phyloP scores from a whole-genome alignment of 2,329 filamentous ascomycete species.

The Fusarium annulatum region DNA sequence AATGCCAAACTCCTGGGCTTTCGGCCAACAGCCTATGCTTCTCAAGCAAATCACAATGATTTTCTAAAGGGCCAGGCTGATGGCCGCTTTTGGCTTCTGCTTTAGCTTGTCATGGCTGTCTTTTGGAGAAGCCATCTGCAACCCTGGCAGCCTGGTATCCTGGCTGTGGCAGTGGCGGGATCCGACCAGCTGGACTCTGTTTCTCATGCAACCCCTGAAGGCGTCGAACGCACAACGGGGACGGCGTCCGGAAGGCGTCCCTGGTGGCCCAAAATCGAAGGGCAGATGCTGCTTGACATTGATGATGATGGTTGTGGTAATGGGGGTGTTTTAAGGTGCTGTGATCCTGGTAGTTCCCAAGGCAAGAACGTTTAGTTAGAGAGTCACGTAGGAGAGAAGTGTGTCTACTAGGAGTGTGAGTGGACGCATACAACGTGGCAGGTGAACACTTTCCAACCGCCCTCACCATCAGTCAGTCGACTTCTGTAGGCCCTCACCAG shows the following conservation, averaged over 20 bases:
- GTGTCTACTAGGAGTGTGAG: slow-evolving; percentile 13
- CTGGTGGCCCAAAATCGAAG: slow-evolving; percentile 19
- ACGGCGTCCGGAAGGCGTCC: slow-evolving; percentile 41
- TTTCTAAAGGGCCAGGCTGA: slow-evolving; percentile 19
- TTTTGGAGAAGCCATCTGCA: slow-evolving; percentile 29
- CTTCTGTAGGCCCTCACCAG: background rate
- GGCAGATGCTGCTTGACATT: slow-evolving; percentile 34
- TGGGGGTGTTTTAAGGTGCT: background rate
- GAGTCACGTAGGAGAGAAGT: background rate
- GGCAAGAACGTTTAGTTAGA: slow-evolving; percentile 4
- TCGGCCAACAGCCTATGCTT: slow-evolving; percentile 1
- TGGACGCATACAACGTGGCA: slow-evolving; percentile 34
- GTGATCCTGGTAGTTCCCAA: background rate
- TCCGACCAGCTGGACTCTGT: slow-evolving; percentile 41
- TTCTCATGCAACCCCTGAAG: slow-evolving; percentile 38
- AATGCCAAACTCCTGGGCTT: slow-evolving; percentile 24
- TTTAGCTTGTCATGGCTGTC: slow-evolving; percentile 27
- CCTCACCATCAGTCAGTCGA: background rate
- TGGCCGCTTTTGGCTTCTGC: slow-evolving; percentile 30
- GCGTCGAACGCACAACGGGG: slow-evolving; percentile 41
- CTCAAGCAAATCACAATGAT: slow-evolving; percentile 9
- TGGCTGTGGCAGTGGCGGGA: slow-evolving; percentile 41
- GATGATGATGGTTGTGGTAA: slow-evolving; percentile 22
- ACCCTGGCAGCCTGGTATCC: slow-evolving; percentile 32
- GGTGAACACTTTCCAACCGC: slow-evolving; percentile 16